Evolutionary conservation across 768 basidiomycete genomes (phyloP), one percentile per base, ranked within the genome.

Genomic region (Cantharellus anzutake): DNA sequence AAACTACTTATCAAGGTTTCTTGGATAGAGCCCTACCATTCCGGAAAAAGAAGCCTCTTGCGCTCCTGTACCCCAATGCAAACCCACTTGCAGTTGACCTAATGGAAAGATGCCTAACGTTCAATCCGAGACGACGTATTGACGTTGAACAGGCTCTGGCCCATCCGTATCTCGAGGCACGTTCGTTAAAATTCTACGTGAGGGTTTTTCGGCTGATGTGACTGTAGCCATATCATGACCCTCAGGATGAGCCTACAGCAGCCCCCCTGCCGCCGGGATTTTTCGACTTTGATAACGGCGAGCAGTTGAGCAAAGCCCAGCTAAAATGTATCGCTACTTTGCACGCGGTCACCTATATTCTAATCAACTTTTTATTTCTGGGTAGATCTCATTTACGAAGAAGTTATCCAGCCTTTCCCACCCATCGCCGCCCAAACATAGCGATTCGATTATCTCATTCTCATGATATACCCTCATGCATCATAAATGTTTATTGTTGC

Each of bases 41-140:
- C 79, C 79, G 86, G 63, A 94, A 92, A 73, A 80, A 79, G 64
- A 78, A 79, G 63, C 81, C 88, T 38, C 92, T 99, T 66, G 76
- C 81, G 41, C 76, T 80, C 50, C 69, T 99, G 53, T 98, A 93
- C 76, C 92, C 94, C 11, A 89, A 90, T 63, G 92, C 92, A 62
- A 92, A 77, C 67, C 80, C 76, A 51, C 69, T 70, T 71, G 84
- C 84, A 3, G 75, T 86, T 58, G 86, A 87, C 68, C 75, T 90
- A 58, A 75, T 90, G 74, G 83, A 83, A 63, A 81, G 80, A 65
- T 86, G 83, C 62, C 73, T 92, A 42, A 87, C 85, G 0, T 91
- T 91, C 68, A 85, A 80, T 61, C 94, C 94, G 4, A 85, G 82
- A 67, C 80, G 85, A 67, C 78, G 94, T 14, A 85, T 97, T 61